phyloP scores from a whole-genome alignment of 352 stramenopile species.

The Phytopythium delawarense region DNA sequence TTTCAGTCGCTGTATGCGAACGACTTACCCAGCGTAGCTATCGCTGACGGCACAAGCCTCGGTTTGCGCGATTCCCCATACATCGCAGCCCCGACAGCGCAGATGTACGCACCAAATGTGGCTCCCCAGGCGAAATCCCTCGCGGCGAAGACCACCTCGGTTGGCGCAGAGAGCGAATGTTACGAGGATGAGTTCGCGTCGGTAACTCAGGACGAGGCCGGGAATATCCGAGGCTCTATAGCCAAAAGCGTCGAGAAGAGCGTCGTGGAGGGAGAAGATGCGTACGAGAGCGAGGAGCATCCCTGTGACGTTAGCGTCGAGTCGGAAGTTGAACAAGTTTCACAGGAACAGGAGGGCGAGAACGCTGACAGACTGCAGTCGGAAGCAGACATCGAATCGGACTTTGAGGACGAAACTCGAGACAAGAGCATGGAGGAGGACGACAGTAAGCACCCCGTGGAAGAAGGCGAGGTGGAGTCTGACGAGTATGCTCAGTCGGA shows the following conservation, averaged over 20 bases:
- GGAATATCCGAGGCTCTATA: background rate
- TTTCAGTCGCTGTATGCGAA: conserved; percentile 35
- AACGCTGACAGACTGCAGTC: background rate
- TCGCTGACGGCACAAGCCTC: background rate
- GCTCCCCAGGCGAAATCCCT: background rate
- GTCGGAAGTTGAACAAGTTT: background rate
- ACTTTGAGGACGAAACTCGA: background rate
- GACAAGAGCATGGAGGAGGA: background rate
- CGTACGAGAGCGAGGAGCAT: background rate
- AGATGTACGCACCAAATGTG: background rate
- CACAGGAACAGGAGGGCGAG: background rate
- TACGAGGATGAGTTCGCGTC: conserved; percentile 47
- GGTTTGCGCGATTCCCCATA: too few species aligned
- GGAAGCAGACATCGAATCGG: background rate
- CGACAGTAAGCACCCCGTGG: background rate
- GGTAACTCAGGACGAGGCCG: conserved; percentile 8
- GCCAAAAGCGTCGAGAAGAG: background rate
- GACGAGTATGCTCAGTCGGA: conserved; percentile 4
- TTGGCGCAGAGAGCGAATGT: conserved; percentile 4
- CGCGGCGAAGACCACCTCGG: background rate
- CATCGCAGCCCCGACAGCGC: background rate
- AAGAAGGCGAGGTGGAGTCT: background rate
- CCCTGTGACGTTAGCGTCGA: background rate
- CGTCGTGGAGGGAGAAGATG: background rate
- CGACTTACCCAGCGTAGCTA: background rate